Evolutionary conservation across 108 stramenopile genomes (phyloP).

Genomic region (Cyclotella sp.): DNA sequence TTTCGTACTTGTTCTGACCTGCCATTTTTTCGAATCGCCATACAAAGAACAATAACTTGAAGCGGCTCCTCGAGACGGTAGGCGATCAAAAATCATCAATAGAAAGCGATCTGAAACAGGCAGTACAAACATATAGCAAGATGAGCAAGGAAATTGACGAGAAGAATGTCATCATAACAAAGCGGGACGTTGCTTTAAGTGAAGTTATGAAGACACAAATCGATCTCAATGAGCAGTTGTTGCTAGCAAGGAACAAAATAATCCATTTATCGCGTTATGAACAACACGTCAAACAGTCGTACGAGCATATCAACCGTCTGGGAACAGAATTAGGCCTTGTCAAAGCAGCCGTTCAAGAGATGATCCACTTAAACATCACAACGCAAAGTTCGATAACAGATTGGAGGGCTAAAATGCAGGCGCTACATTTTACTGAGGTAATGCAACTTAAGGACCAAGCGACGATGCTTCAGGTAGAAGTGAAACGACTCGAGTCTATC

Average conservation of each 20-base stretch:
- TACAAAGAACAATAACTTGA: slow-evolving; percentile 37
- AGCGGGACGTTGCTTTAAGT: slow-evolving; percentile 17
- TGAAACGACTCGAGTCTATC: slow-evolving; percentile 2
- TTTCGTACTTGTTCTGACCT: neutral
- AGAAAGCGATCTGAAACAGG: slow-evolving; percentile 15
- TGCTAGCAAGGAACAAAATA: slow-evolving; percentile 18
- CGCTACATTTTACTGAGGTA: slow-evolving; percentile 9
- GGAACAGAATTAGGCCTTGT: slow-evolving; percentile 8
- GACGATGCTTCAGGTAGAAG: slow-evolving; percentile 9
- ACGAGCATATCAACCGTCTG: slow-evolving; percentile 6
- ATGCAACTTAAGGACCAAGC: slow-evolving; percentile 17
- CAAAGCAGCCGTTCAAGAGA: slow-evolving; percentile 11
- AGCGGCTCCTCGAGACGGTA: slow-evolving; percentile 9
- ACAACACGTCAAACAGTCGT: slow-evolving; percentile 2
- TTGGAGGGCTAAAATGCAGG: slow-evolving; percentile 9
- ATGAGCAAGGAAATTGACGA: slow-evolving; percentile 10
- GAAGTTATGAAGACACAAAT: neutral
- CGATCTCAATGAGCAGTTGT: neutral
- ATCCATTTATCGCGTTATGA: slow-evolving; percentile 26
- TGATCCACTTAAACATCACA: slow-evolving; percentile 12
- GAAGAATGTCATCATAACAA: slow-evolving; percentile 13
- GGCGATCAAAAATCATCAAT: slow-evolving; percentile 17
- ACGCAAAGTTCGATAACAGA: neutral
- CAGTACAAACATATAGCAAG: slow-evolving; percentile 11
- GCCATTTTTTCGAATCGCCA: neutral